Evolutionary conservation across 2,329 filamentous ascomycete species (phyloP), one percentile per base, ranked within the genome.

Genomic region (Curvularia hawaiiensis): DNA sequence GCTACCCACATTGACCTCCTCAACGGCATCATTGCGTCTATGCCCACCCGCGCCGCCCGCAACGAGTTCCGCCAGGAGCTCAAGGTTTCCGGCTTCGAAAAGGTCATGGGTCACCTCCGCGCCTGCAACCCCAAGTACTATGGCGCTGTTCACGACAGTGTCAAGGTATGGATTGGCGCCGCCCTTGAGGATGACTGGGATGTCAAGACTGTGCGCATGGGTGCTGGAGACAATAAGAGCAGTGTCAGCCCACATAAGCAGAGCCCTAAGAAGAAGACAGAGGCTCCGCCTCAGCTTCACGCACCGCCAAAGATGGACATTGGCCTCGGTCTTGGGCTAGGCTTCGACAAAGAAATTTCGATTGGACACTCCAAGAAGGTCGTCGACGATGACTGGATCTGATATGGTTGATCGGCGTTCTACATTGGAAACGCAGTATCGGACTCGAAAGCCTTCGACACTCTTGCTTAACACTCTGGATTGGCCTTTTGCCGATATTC

Each of bases 121-220:
- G 89, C 94, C 16, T 98, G 94, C 82, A 99, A 98, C 75, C 93
- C 97, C 77, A 98, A 98, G 75, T 97, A 98, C 75, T 98, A 99
- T 74, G 90, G 90, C 2, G 88, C 90, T 48, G 90, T 99, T 4
- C 95, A 99, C 74, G 91, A 94, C 67, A 92, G 89, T 2, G 82
- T 98, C 62, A 87, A 90, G 53, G 93, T 90, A 7, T 99, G 94
- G 93, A 90, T 97, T 18, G 89, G 88, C 0, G 95, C 94, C 0
- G 93, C 92, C 0, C 83, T 82, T 28, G 92, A 93, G 59, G 95
- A 99, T 76, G 90, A 87, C 45, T 99, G 95, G 94, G 87, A 92
- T 50, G 89, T 92, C 43, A 84, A 84, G 51, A 88, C 90, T 69
- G 93, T 98, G 24, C 83, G 93, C 51, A 91, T 89, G 75, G 91